A percentile compares a stretch with the other conserved stretches of the same genome.
phyloP scores from a whole-genome alignment of 257 asterid species.

The Buddleja alternifolia region DNA sequence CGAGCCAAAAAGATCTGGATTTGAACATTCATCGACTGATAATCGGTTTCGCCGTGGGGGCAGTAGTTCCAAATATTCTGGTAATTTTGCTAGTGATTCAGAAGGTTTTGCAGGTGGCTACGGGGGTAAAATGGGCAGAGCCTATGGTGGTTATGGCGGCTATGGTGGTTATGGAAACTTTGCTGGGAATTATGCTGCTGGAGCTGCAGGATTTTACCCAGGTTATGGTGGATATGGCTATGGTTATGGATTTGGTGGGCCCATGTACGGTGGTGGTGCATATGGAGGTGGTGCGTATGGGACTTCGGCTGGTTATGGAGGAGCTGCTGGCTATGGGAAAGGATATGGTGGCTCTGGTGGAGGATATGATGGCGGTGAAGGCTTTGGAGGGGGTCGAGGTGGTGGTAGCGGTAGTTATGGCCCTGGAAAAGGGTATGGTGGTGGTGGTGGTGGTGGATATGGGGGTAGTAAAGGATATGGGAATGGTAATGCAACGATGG shows the following conservation, averaged over 20 bases:
- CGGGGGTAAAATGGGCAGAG: constrained; percentile 80
- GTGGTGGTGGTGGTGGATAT: constrained; percentile 34
- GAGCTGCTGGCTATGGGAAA: constrained; percentile 65
- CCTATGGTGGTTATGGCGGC: constrained; percentile 62
- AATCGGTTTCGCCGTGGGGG: constrained; percentile 66
- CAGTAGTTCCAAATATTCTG: constrained; percentile 58
- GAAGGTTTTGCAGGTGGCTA: constrained; percentile 75
- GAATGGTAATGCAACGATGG: constrained; percentile 45
- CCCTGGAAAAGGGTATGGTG: constrained; percentile 47
- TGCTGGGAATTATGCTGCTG: constrained; percentile 69
- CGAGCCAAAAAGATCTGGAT: constrained; percentile 84
- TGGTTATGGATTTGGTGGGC: constrained; percentile 91
- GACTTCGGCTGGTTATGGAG: constrained; percentile 65
- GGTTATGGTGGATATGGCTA: constrained; percentile 94
- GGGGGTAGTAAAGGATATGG: constrained; percentile 46
- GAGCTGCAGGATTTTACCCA: constrained; percentile 64
- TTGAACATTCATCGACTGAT: constrained; percentile 51
- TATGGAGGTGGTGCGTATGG: constrained; percentile 72
- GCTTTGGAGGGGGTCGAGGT: constrained; percentile 44
- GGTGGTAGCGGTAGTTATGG: constrained; percentile 67
- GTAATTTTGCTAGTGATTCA: constrained; percentile 55
- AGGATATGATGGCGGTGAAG: constrained; percentile 62
- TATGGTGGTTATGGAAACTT: constrained; percentile 70
- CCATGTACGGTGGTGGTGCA: constrained; percentile 83
- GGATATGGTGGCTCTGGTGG: constrained; percentile 31